Evolutionary conservation across 306 rosid genomes (phyloP), one percentile per base, ranked within the genome.

Genomic region (Cicer pinnatifidum): DNA sequence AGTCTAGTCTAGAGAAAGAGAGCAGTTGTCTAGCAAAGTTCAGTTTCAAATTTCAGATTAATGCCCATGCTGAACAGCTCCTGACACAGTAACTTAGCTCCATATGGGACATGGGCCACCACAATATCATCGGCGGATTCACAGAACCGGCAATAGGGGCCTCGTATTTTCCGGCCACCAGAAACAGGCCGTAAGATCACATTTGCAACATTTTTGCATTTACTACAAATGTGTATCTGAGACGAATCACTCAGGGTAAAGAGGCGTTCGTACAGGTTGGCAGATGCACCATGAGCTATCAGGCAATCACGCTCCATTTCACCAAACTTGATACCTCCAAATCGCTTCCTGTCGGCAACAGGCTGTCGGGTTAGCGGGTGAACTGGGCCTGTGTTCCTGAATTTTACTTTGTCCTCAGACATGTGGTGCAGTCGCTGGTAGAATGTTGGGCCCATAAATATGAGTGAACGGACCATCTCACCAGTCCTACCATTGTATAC

Each of bases 31-130:
- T 79, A 95, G 75, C 97, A 86, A 19, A 79, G 81, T 63, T 80
- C 72, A 37, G 97, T 87, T 73, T 95, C 96, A 71, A 88, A 95
- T 80, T 95, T 90, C 9, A 95, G 87, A 72, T 53, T 86, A 10
- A 95, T 95, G n/a, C 97, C 99, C 99, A 92, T 92, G 89, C 96
- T 89, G 75, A 95, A 95, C 5, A 95, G 97, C 88, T 95, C 99
- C 82, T 91, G 99, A 82, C 84, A 80, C 85, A 95, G 35, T 11
- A 91, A 63, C 72, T 95, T 95, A 9, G 97, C 97, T 48, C 99
- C 99, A 69, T 91, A 92, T 0, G 99, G 99, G 23, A 95, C 96
- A 71, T 75, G 80, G 39, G 87, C 97, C 80, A 78, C 82, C 4
- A 90, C 89, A 2, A 95, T 90, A 68, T 91, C 92, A 17, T 95